Evolutionary conservation across 2,329 filamentous ascomycete genomes (phyloP).

Genomic region (Shiraia bambusicola): DNA sequence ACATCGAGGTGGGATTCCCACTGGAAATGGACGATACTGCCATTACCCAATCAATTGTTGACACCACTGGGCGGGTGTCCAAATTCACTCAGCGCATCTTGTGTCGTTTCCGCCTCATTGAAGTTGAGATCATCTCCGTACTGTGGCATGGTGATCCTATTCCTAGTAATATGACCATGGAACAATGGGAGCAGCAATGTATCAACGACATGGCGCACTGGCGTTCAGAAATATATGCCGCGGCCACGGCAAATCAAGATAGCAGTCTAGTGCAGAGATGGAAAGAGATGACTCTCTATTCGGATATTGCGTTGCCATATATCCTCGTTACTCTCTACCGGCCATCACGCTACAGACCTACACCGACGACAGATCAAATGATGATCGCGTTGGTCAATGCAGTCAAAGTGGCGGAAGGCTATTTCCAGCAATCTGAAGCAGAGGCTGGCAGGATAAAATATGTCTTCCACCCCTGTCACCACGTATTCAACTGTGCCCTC

Average conservation of each 20-base stretch:
- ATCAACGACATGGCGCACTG: conserved; percentile 32
- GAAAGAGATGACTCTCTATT: conserved; percentile 40
- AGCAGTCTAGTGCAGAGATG: conserved; percentile 28
- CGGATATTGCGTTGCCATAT: conserved; percentile 37
- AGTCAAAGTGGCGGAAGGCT: conserved; percentile 37
- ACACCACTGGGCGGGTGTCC: conserved; percentile 30
- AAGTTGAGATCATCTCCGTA: conserved; percentile 38
- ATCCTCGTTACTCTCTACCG: conserved; percentile 35
- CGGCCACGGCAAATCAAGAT: conserved; percentile 33
- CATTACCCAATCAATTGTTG: conserved; percentile 31
- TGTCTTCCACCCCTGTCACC: conserved; percentile 42
- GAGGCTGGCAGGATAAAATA: conserved; percentile 42
- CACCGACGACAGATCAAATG: conserved; percentile 30
- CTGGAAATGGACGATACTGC: conserved; percentile 38
- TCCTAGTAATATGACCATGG: conserved; percentile 26
- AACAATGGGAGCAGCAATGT: conserved; percentile 34
- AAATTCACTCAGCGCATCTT: conserved; percentile 41
- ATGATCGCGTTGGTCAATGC: conserved; percentile 32
- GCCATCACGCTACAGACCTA: conserved; percentile 28
- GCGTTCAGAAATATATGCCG: conserved; percentile 32
- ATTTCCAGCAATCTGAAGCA: conserved; percentile 36
- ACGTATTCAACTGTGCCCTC: conserved; percentile 37
- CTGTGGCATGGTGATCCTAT: conserved; percentile 36
- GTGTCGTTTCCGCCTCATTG: conserved; percentile 38
- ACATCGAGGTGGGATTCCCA: conserved; percentile 35